phyloP scores from a whole-genome alignment of 2,329 filamentous ascomycete species.

The Neocucurbitaria cava region DNA sequence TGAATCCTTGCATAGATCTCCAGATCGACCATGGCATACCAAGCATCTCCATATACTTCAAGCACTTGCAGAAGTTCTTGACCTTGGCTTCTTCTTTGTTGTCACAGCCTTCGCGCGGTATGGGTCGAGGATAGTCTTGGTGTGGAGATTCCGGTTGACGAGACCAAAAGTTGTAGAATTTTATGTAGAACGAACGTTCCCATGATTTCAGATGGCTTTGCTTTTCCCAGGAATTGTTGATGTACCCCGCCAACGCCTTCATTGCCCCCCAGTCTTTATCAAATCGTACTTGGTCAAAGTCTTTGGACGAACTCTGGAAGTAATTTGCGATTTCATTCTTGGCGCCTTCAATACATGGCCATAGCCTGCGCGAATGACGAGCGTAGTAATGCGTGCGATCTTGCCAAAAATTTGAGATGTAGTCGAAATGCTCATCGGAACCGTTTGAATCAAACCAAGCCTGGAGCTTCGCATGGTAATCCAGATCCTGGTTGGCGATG shows the following conservation, averaged over 20 bases:
- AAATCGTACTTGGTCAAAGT: neutral
- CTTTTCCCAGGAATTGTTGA: neutral
- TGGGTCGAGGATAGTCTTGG: neutral
- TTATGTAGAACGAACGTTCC: neutral
- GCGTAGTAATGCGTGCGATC: neutral
- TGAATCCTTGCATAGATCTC: neutral
- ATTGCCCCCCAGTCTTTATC: neutral
- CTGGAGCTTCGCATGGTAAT: neutral
- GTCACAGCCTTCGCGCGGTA: neutral
- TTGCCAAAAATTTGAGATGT: neutral
- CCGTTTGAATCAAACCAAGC: neutral
- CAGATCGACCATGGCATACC: neutral
- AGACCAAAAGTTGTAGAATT: neutral
- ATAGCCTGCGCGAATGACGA: neutral
- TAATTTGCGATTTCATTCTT: neutral
- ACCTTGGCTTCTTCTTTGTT: neutral
- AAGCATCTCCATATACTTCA: neutral
- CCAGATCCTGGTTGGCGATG: neutral
- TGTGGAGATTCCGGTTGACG: neutral
- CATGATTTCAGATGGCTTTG: neutral
- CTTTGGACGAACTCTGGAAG: neutral
- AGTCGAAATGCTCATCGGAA: neutral
- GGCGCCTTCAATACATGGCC: neutral
- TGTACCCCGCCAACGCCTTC: neutral
- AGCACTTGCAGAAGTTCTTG: neutral